Conservation (phyloP, 139 green algal species). For the Closterium sp. region DNA sequence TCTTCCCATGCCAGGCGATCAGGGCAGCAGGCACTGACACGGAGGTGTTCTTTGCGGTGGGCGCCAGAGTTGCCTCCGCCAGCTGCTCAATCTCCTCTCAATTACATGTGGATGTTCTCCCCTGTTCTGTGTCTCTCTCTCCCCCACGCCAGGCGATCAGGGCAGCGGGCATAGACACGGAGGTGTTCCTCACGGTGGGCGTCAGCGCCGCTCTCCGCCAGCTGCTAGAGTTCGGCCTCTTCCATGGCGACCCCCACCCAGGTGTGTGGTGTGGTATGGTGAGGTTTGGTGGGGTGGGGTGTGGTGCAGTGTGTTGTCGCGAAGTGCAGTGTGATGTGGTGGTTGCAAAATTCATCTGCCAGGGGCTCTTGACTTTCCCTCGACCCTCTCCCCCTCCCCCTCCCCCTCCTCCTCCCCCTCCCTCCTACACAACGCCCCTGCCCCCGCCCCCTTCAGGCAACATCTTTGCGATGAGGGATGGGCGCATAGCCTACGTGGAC, state of each 20-base stretch:
- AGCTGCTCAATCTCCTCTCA: slow-evolving; percentile 82
- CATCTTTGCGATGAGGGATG: slow-evolving; percentile 95
- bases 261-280: background rate
- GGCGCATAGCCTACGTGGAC: slow-evolving; percentile 99
- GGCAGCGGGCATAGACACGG: slow-evolving; percentile 72
- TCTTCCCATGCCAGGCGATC: too few relatives aligned
- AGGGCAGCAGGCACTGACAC: too few relatives aligned
- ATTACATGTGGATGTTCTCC: too few relatives aligned
- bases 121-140: too few relatives aligned
- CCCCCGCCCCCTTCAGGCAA: too few relatives aligned
- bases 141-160: too few relatives aligned
- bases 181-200: slow-evolving; percentile 86
- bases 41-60: too few relatives aligned
- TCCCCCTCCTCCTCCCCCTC: background rate
- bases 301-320: too few relatives aligned
- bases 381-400: background rate
- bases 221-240: slow-evolving; percentile 98
- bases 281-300: too few relatives aligned
- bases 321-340: too few relatives aligned
- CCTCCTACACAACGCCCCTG: too few relatives aligned
- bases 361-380: slow-evolving; percentile 42
- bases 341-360: too few relatives aligned
- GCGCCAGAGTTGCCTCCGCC: slow-evolving; percentile 90
- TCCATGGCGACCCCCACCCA: slow-evolving; percentile 95
- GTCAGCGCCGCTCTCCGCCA: slow-evolving; percentile 92